Evolutionary conservation across 768 basidiomycete genomes (phyloP).

Genomic region (Boletus eberwhitei): DNA sequence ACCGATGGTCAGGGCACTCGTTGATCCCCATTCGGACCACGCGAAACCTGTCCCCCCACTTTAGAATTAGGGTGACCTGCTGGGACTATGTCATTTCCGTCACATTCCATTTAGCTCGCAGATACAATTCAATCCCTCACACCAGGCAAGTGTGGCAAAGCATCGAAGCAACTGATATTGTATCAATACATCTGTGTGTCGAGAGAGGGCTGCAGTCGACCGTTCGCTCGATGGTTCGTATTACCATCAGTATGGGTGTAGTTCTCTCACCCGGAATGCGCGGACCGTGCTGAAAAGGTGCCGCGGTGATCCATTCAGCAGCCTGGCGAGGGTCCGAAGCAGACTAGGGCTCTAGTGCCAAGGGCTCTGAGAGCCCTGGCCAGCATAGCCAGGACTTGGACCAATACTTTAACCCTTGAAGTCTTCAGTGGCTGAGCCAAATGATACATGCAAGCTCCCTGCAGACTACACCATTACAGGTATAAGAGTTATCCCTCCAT

Average conservation of each 20-base stretch:
- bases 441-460: background rate
- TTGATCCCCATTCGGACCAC: conserved; percentile 5
- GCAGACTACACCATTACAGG: background rate
- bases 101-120: conserved; percentile 2
- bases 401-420: too few relatives aligned
- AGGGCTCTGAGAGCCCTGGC: too few relatives aligned
- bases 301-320: background rate
- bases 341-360: background rate
- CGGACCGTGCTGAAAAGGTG: conserved; percentile 3
- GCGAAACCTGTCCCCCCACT: background rate
- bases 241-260: background rate
- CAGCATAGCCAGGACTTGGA: too few relatives aligned
- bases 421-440: background rate
- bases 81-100: background rate
- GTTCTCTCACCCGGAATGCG: conserved; percentile 5
- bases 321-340: background rate
- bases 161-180: background rate
- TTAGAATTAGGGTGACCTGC: conserved; percentile 6
- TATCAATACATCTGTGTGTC: background rate
- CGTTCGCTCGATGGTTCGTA: background rate
- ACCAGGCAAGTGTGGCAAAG: background rate
- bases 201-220: background rate
- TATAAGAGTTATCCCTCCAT: conserved; percentile 3
- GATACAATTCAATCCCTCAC: background rate
- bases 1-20: background rate